These are phyloP conservation scores for Chlorencoelia australis DNA, from an alignment of 2,329 filamentous ascomycete genomes.

Conservation along the genomic window DNA sequence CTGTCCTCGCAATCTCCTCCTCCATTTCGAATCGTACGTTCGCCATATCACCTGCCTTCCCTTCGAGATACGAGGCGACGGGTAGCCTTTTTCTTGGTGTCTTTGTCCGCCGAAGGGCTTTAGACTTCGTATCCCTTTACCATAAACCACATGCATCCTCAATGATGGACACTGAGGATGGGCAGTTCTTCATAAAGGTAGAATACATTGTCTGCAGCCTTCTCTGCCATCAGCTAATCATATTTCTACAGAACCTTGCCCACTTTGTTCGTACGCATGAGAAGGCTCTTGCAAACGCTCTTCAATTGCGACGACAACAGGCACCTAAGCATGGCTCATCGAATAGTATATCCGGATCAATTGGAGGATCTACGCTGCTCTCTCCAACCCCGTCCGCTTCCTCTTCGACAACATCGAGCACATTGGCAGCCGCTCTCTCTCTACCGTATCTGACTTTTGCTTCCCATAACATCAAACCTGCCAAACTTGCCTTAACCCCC, in stretches of 20 bases:
- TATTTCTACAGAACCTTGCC: constrained; percentile 65
- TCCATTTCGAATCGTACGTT: constrained; percentile 16
- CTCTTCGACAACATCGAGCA: constrained; percentile 59
- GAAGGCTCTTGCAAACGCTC: constrained; percentile 89
- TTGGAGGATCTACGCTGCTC: constrained; percentile 31
- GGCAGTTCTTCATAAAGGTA: constrained; percentile 82
- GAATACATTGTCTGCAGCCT: constrained; percentile 1
- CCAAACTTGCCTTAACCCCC: constrained; percentile 84
- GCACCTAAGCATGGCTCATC: constrained; percentile 59
- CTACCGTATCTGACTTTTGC: constrained; percentile 77
- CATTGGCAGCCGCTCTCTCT: constrained; percentile 76
- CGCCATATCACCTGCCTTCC: constrained; percentile 9
- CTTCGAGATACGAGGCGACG: constrained; percentile 20
- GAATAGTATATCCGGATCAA: constrained; percentile 50
- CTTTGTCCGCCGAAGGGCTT: constrained; percentile 16
- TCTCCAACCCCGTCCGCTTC: constrained; percentile 41
- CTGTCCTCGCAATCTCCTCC: constrained; percentile 12
- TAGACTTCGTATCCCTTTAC: constrained; percentile 14
- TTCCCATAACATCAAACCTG: constrained; percentile 76
- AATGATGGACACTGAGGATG: constrained; percentile 66
- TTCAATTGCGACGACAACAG: constrained; percentile 72
- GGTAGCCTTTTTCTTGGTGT: constrained; percentile 14
- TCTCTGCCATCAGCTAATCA: constrained; percentile 5
- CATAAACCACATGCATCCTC: constrained; percentile 36
- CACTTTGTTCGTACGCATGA: constrained; percentile 95